These are phyloP conservation scores for Chiua virens DNA, from an alignment of 768 basidiomycete species.

Conservation along the genomic window DNA sequence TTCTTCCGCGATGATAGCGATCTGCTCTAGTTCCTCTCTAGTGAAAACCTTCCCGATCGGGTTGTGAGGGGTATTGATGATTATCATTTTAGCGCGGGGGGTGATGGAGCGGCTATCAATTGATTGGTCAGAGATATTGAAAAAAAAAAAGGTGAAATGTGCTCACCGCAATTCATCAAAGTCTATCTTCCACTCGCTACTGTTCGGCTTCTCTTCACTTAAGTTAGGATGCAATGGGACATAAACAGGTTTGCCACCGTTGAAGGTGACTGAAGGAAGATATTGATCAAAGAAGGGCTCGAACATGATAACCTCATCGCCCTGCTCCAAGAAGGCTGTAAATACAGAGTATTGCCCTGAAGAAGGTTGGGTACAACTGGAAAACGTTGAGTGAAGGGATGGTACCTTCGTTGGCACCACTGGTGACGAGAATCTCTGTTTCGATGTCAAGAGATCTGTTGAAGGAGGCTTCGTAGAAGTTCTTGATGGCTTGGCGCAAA, in stretches of 20 bases:
- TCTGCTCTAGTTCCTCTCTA: constrained; percentile 73
- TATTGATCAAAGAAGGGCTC: constrained; percentile 99
- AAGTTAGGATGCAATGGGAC: constrained; percentile 93
- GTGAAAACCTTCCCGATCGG: constrained; percentile 98
- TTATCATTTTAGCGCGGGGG: constrained; percentile 89
- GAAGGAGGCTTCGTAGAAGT: constrained; percentile 69
- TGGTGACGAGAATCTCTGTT: constrained; percentile 88
- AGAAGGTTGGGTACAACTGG: constrained; percentile 1
- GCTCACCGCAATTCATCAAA: constrained; percentile 80
- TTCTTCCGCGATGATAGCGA: constrained; percentile 87
- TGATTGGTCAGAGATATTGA: constrained; percentile 2
- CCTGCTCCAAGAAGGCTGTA: constrained; percentile 85
- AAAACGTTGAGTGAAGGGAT: not conserved
- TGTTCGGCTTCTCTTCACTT: constrained; percentile 47
- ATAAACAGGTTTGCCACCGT: constrained; percentile 89
- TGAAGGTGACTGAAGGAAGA: constrained; percentile 89
- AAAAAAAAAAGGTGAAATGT: not conserved
- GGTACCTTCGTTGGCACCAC: constrained; percentile 94
- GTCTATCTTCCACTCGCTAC: constrained; percentile 86
- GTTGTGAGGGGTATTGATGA: constrained; percentile 96
- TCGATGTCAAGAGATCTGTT: constrained; percentile 78
- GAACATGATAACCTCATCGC: constrained; percentile 98
- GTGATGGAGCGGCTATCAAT: constrained; percentile 73
- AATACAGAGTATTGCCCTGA: constrained; percentile 90
- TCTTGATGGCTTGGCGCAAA: constrained; percentile 83